These are phyloP conservation scores for Anisogramma anomala DNA, from an alignment of 2,329 filamentous ascomycete genomes.

Conservation along the genomic window DNA sequence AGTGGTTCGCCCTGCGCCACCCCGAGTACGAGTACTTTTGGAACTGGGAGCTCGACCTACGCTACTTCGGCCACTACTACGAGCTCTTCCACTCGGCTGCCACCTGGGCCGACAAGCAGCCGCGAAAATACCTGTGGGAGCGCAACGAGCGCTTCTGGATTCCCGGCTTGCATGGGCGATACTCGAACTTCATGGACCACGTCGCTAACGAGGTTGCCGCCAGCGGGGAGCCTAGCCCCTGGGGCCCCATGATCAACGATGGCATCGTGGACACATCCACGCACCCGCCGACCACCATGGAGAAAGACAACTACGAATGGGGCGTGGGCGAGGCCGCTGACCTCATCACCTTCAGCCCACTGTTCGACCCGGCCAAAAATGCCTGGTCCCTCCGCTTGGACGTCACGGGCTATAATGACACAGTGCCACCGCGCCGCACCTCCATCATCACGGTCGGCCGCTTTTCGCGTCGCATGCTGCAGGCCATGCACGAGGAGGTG, in stretches of 20 bases:
- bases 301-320: conserved; percentile 59
- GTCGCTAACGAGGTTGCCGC: conserved; percentile 43
- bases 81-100: conserved; percentile 58
- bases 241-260: conserved; percentile 45
- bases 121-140: conserved; percentile 63
- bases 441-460: conserved; percentile 71
- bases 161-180: conserved; percentile 54
- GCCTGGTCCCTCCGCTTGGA: conserved; percentile 62
- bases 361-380: conserved; percentile 62
- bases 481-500: conserved; percentile 69
- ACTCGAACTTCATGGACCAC: conserved; percentile 52
- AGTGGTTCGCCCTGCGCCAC: conserved; percentile 64
- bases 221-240: conserved; percentile 55
- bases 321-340: conserved; percentile 67
- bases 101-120: conserved; percentile 54
- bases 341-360: conserved; percentile 60
- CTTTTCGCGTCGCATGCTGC: conserved; percentile 59
- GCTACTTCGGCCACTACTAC: conserved; percentile 71
- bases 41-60: conserved; percentile 80
- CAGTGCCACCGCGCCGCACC: conserved; percentile 55
- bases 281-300: conserved; percentile 39
- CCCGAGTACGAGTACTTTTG: conserved; percentile 73
- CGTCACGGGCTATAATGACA: conserved; percentile 52
- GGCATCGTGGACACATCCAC: conserved; percentile 55
- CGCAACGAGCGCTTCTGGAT: conserved; percentile 64